Evolutionary conservation across 106 monocot species (phyloP).

Genomic region (Gastrodia elata): DNA sequence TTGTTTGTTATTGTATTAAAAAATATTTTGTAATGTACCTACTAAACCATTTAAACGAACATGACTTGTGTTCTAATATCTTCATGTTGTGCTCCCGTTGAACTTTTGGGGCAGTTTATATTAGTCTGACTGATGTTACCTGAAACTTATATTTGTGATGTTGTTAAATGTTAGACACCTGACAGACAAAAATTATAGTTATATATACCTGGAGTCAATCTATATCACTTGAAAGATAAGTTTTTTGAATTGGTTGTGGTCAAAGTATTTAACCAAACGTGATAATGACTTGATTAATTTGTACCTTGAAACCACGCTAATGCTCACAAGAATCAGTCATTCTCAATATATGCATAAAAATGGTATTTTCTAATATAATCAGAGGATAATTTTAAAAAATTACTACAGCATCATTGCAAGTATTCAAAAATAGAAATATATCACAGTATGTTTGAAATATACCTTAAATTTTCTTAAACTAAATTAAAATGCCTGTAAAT

Average conservation of each 20-base stretch:
- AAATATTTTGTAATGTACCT: background rate
- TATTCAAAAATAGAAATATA: background rate
- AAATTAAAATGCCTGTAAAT: background rate
- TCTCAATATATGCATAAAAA: background rate
- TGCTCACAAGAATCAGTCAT: background rate
- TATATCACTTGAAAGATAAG: too few species aligned
- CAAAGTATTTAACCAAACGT: too few species aligned
- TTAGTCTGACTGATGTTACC: background rate
- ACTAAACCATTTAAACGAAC: background rate
- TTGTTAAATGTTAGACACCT: too few species aligned
- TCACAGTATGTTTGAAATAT: background rate
- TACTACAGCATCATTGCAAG: background rate
- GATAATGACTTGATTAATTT: too few species aligned
- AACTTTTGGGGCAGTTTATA: background rate
- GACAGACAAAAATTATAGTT: too few species aligned
- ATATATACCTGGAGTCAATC: too few species aligned
- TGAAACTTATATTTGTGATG: background rate
- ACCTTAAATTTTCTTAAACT: background rate
- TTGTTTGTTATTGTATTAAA: background rate
- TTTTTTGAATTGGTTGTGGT: too few species aligned
- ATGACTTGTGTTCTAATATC: background rate
- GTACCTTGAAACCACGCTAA: too few species aligned
- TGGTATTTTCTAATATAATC: background rate
- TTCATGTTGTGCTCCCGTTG: background rate
- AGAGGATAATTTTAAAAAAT: background rate